These are phyloP conservation scores for Penicillium paradoxum DNA, from an alignment of 495 filamentous ascomycete genomes.

Conservation along the genomic window DNA sequence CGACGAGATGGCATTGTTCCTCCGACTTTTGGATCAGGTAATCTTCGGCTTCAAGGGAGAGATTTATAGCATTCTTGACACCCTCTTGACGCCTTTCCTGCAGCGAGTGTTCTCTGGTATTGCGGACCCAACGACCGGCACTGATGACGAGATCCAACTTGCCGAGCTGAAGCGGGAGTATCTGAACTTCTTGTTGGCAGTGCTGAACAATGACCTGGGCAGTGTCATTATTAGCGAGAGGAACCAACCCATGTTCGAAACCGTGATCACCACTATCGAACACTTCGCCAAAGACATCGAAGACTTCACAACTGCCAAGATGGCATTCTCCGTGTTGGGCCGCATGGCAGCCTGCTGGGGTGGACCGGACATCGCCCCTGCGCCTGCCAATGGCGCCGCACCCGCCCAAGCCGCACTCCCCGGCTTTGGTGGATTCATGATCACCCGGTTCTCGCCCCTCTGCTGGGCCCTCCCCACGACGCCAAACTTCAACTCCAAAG, in stretches of 20 bases:
- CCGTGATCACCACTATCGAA: conserved; percentile 76
- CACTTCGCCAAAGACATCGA: conserved; percentile 72
- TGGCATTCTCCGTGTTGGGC: conserved; percentile 73
- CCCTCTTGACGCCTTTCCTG: conserved; percentile 80
- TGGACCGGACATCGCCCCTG: conserved; percentile 66
- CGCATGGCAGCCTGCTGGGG: conserved; percentile 82
- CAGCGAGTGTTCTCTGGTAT: conserved; percentile 83
- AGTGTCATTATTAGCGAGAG: conserved; percentile 79
- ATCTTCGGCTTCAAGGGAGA: conserved; percentile 94
- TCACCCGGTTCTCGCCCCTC: conserved; percentile 77
- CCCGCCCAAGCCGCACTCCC: conserved; percentile 55
- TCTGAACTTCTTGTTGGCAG: conserved; percentile 78
- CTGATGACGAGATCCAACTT: conserved; percentile 93
- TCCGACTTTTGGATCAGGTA: conserved; percentile 85
- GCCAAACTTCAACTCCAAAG: conserved; percentile 70
- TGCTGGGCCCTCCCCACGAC: conserved; percentile 81
- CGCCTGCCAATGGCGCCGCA: conserved; percentile 39
- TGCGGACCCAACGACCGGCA: conserved; percentile 77
- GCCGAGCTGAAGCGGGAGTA: conserved; percentile 90
- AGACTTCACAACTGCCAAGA: conserved; percentile 73
- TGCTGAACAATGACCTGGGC: conserved; percentile 84
- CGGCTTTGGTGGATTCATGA: conserved; percentile 90
- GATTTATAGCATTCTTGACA: conserved; percentile 82
- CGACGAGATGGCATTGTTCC: conserved; percentile 94
- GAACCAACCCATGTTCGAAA: conserved; percentile 85